Base-by-base conservation (phyloP, 2,329 filamentous ascomycete genomes). In the Pseudocercospora cruenta region DNA sequence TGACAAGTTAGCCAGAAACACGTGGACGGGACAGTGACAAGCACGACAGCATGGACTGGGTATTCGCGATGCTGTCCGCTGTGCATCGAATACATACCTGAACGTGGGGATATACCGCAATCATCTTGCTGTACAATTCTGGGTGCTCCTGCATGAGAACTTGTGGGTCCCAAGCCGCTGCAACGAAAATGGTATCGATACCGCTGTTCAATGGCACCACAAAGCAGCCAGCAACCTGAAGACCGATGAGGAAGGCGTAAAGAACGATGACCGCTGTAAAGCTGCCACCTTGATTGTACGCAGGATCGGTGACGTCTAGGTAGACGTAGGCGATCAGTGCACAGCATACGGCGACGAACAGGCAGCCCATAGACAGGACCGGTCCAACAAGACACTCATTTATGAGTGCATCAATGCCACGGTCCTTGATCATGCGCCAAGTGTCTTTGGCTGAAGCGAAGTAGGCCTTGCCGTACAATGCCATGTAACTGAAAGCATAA, bases 101-200 rank as follows among this genome's bases (percentile, higher is more conserved):
- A 54, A 70, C 70, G 33, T 91, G 87, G 7, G 94, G 94, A 76
- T 97, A 97, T 14, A 96, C 89, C 60, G 85, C 81, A 1, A 96
- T 84, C 88, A 98, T 90, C 68, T 87, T 85, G 16, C 88, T 82
- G 78, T 94, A 97, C 55, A 98, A 80, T 67, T 96, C 92, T 0
- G 89, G 88, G 78, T 97, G 94, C 64, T 95, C 89, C 49, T 87
- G 83, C 76, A 93, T 90, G 82, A 97, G 82, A 8, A 94, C 91
- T 74, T 91, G 85, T 8, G 86, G 86, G 76, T 88, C 86, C 86
- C 86, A 89, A 1, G 85, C 87, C 78, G 84, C 85, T 2, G 92
- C 93, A 0, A 97, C 92, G 73, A 97, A 97, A 67, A 97, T 91
- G 0, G 94, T 96, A 71, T 96, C 91, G 69, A 96, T 88, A n/a